Conservation (phyloP, 805 yeast species). For the Teunomyces gatunensis region DNA sequence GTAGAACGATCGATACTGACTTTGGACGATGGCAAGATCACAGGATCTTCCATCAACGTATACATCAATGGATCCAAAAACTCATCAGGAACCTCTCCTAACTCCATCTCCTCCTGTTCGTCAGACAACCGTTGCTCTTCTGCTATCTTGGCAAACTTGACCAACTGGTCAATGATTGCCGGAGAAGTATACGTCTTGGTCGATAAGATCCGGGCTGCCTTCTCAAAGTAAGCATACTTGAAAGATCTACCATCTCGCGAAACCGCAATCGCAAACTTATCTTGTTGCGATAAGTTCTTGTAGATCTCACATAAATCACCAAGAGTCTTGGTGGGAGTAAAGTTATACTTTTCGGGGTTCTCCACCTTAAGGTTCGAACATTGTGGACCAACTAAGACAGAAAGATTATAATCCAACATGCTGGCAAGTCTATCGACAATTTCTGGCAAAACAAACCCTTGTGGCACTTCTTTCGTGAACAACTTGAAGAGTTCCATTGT, state of each 20-base stretch:
- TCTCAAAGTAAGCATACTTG: constrained; percentile 57
- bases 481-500: constrained; percentile 75
- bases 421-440: constrained; percentile 92
- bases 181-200: constrained; percentile 49
- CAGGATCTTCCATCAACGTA: constrained; percentile 95
- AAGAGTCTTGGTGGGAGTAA: constrained; percentile 74
- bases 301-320: constrained; percentile 71
- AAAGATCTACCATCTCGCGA: constrained; percentile 93
- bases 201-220: constrained; percentile 67
- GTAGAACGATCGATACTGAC: constrained; percentile 87
- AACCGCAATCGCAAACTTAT: constrained; percentile 71
- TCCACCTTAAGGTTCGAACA: constrained; percentile 84
- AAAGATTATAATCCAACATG: constrained; percentile 90
- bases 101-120: constrained; percentile 80
- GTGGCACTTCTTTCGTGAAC: constrained; percentile 84
- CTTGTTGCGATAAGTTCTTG: constrained; percentile 63
- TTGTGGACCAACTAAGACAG: constrained; percentile 92
- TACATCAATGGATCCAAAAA: constrained; percentile 96
- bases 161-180: constrained; percentile 49
- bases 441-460: constrained; percentile 81
- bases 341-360: constrained; percentile 77
- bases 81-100: constrained; percentile 95
- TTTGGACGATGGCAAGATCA: constrained; percentile 83
- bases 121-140: constrained; percentile 57
- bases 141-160: constrained; percentile 62